A percentile compares a stretch with the other conserved stretches of the same genome.
Conservation (phyloP, 495 filamentous ascomycete species). For the Durotheca rogersii region DNA sequence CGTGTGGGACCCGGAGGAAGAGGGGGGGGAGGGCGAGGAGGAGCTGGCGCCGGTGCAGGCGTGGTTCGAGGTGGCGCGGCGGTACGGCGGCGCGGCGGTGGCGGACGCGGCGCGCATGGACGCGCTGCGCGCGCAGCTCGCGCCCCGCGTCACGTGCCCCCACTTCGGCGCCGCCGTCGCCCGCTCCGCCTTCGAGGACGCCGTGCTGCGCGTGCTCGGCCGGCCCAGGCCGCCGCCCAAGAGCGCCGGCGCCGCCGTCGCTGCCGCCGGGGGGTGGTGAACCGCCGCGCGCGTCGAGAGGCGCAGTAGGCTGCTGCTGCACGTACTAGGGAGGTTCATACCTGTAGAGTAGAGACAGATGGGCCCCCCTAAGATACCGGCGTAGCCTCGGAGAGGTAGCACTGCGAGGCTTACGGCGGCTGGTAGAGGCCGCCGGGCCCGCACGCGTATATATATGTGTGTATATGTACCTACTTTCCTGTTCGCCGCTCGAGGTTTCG, state of each 20-base stretch:
- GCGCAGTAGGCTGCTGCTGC: neutral
- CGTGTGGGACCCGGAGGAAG: neutral
- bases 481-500: no score
- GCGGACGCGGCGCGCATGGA: constrained; percentile 21
- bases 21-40: constrained; percentile 10
- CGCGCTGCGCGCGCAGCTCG: constrained; percentile 38
- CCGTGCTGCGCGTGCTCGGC: constrained; percentile 35
- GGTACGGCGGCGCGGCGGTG: constrained; percentile 32
- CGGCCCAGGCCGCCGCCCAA: neutral
- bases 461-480: no score
- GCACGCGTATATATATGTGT: no score
- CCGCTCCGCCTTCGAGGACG: constrained; percentile 42
- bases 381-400: no score
- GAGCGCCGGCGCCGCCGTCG: constrained; percentile 5
- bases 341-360: neutral
- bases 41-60: constrained; percentile 55
- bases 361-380: no score
- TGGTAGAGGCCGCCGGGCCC: no score
- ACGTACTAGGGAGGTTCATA: neutral
- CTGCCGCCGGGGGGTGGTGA: neutral
- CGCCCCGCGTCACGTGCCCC: constrained; percentile 39
- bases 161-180: constrained; percentile 47
- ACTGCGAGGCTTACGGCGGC: no score
- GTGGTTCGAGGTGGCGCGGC: constrained; percentile 48
- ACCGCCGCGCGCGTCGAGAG: neutral